phyloP scores from a whole-genome alignment of 108 stramenopile species.

The Craspedostauros australis region DNA sequence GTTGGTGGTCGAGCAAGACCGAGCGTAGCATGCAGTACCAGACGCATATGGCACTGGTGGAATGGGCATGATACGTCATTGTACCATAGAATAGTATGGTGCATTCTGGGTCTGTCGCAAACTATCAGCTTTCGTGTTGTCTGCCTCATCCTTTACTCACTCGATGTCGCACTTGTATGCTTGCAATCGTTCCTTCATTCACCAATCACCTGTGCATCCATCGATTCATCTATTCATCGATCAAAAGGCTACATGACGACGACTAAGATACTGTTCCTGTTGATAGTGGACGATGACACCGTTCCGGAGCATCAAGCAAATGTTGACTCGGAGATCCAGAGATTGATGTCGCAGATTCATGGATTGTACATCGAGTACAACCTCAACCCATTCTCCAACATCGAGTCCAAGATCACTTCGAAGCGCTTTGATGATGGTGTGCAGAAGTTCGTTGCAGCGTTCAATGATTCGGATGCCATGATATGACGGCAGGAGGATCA shows the following conservation, averaged over 20 bases:
- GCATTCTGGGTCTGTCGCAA: too few relatives aligned
- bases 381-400: conserved; percentile 45
- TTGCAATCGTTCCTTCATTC: too few relatives aligned
- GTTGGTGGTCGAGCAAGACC: too few relatives aligned
- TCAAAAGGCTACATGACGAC: conserved; percentile 31
- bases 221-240: too few relatives aligned
- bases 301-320: neutral
- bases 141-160: too few relatives aligned
- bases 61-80: too few relatives aligned
- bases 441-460: conserved; percentile 12
- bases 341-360: conserved; percentile 23
- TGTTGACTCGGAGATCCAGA: conserved; percentile 12
- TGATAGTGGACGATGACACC: conserved; percentile 32
- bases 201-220: too few relatives aligned
- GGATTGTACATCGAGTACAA: conserved; percentile 31
- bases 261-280: conserved; percentile 35
- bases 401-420: conserved; percentile 9
- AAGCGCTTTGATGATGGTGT: conserved; percentile 28
- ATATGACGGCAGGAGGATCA: conserved; percentile 15
- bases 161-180: too few relatives aligned
- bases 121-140: too few relatives aligned
- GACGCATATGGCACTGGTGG: too few relatives aligned
- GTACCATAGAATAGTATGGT: too few relatives aligned
- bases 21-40: too few relatives aligned
- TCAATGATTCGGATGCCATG: conserved; percentile 29